Conservation (phyloP, 2,329 filamentous ascomycete species). For the Fusarium avenaceum region DNA sequence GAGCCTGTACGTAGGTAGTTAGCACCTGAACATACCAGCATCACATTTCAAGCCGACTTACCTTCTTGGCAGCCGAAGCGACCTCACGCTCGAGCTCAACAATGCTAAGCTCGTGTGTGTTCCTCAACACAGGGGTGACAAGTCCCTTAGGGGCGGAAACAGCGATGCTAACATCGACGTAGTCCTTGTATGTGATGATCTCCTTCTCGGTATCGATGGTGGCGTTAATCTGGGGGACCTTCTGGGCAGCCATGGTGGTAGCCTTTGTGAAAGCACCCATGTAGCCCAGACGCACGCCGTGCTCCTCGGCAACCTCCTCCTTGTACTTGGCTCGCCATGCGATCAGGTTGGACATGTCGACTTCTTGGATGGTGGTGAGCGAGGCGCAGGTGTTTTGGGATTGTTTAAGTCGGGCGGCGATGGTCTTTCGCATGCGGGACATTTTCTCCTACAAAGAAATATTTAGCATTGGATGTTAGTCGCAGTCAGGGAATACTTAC, state of each 20-base stretch:
- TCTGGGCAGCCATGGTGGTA: slow-evolving; percentile 73
- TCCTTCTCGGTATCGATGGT: slow-evolving; percentile 69
- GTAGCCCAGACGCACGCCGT: slow-evolving; percentile 68
- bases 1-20: slow-evolving; percentile 59
- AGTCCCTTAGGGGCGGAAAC: slow-evolving; percentile 79
- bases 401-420: slow-evolving; percentile 75
- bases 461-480: slow-evolving; percentile 4
- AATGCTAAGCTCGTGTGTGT: slow-evolving; percentile 65
- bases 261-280: slow-evolving; percentile 84
- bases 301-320: slow-evolving; percentile 52
- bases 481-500: slow-evolving; percentile 14
- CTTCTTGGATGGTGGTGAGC: slow-evolving; percentile 69
- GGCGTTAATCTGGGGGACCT: slow-evolving; percentile 79
- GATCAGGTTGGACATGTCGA: slow-evolving; percentile 74
- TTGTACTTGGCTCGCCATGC: slow-evolving; percentile 75
- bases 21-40: neutral
- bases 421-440: slow-evolving; percentile 80
- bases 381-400: slow-evolving; percentile 78
- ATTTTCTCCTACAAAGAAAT: slow-evolving; percentile 53
- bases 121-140: slow-evolving; percentile 81
- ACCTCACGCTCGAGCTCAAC: slow-evolving; percentile 66
- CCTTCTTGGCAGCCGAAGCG: slow-evolving; percentile 72
- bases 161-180: slow-evolving; percentile 80
- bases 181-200: slow-evolving; percentile 69
- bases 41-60: slow-evolving; percentile 59